Evolutionary conservation across 202 grass and related monocot genomes (phyloP), one percentile per base, ranked within the genome.

Genomic region (Zoysia matrella): DNA sequence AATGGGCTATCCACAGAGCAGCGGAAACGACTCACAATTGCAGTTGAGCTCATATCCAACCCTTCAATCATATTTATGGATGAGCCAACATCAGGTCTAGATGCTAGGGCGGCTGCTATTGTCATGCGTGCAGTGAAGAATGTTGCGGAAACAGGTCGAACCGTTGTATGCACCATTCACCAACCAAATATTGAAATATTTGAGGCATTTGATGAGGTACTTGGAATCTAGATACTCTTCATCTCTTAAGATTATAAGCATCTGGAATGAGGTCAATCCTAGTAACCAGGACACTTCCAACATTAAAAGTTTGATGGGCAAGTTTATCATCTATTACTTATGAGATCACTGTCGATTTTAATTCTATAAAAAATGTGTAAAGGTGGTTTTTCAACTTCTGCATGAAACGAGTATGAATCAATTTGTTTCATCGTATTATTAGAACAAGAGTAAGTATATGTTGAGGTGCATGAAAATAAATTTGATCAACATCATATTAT

Each of bases 151-250:
- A 92, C 94, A 50, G 92, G 94, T 64, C 72, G 92, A 70, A 94
- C 92, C 64, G 81, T 97, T 65, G 92, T 97, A 2, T 97, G 92
- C 80, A 97, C 94, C 7, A 97, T 97, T 77, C 94, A 97, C 75
- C 94, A 97, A 80, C 94, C 94, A 64, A 94, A 89, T 77, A 94
- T 97, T 4, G 90, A 97, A 36, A 97, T 97, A 77, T 94, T 97
- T 81, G 92, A 97, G 73, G 73, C 94, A 53, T 97, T 97, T 82
- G 88, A 97, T 71, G 89, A 97, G 94, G 94, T 94, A 92, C 66
- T 51, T 53, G 67, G 50, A 57, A 49, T 55, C 45, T 76, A 18
- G 54, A n/a, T 56, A 61, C 1, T 7, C 13, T 49, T 78, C 12
- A 14, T n/a, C 7, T 11, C 62, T n/a, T 6, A 74, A 74, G 14